Evolutionary conservation across 352 stramenopile genomes (phyloP).

Genomic region (Phytopythium mirpurense): DNA sequence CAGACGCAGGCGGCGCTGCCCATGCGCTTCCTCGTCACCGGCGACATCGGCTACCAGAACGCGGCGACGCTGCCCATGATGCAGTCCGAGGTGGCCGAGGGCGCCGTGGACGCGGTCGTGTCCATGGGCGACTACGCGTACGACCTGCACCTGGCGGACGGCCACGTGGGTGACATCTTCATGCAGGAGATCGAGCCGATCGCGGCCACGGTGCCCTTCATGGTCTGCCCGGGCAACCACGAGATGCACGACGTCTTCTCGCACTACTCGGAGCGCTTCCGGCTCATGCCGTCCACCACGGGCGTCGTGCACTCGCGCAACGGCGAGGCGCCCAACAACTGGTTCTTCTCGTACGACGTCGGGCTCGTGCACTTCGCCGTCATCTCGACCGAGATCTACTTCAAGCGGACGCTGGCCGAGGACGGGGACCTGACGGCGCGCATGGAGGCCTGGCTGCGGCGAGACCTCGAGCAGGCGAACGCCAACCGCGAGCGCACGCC

Average conservation of each 20-base stretch:
- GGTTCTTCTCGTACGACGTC: slow-evolving; percentile 87
- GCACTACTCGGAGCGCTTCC: slow-evolving; percentile 86
- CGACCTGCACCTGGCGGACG: slow-evolving; percentile 76
- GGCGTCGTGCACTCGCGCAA: slow-evolving; percentile 44
- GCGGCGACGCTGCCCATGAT: slow-evolving; percentile 85
- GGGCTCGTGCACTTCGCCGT: slow-evolving; percentile 86
- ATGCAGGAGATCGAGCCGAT: slow-evolving; percentile 89
- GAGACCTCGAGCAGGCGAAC: slow-evolving; percentile 60
- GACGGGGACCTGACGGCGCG: slow-evolving; percentile 45
- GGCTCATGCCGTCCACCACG: slow-evolving; percentile 75
- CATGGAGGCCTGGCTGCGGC: slow-evolving; percentile 62
- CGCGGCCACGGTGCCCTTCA: slow-evolving; percentile 78
- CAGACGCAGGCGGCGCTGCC: slow-evolving; percentile 26
- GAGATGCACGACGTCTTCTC: slow-evolving; percentile 81
- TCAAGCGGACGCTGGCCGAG: slow-evolving; percentile 53
- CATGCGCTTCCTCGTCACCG: slow-evolving; percentile 73
- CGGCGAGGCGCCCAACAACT: slow-evolving; percentile 79
- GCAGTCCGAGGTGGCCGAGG: slow-evolving; percentile 78
- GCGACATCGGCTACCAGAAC: slow-evolving; percentile 89
- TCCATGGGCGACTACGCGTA: slow-evolving; percentile 90
- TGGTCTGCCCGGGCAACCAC: slow-evolving; percentile 90
- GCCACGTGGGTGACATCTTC: slow-evolving; percentile 85
- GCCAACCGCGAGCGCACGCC: slow-evolving; percentile 54
- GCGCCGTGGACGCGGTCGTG: slow-evolving; percentile 70
- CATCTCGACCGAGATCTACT: slow-evolving; percentile 88